Conservation (phyloP, 2,329 filamentous ascomycete genomes). For the Ophidiomyces ophidiicola region DNA sequence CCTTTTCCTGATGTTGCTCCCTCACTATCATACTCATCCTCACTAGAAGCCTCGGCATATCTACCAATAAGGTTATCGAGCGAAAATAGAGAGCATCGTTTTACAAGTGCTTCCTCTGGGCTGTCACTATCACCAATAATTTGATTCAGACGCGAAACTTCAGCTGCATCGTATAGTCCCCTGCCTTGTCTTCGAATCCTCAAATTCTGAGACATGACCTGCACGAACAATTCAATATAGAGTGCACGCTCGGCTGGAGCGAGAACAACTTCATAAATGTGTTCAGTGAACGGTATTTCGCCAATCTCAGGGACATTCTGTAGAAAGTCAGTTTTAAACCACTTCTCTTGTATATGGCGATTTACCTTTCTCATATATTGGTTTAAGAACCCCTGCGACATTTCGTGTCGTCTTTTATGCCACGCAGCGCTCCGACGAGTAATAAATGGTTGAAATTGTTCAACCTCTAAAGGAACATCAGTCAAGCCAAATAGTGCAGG, state of each 20-base stretch:
- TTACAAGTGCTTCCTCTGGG: constrained; percentile 44
- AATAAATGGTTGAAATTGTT: constrained; percentile 45
- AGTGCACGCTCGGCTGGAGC: constrained; percentile 39
- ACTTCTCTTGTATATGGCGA: not conserved
- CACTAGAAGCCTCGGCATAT: constrained; percentile 8
- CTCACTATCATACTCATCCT: constrained; percentile 20
- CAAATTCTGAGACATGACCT: constrained; percentile 42
- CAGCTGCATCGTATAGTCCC: constrained; percentile 21
- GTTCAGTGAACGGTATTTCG: constrained; percentile 36
- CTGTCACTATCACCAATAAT: constrained; percentile 36
- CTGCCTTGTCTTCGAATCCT: constrained; percentile 22
- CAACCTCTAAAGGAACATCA: constrained; percentile 31
- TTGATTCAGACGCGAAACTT: constrained; percentile 33
- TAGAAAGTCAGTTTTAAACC: constrained; percentile 5
- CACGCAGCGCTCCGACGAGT: constrained; percentile 40
- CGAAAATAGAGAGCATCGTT: constrained; percentile 31
- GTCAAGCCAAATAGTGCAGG: constrained; percentile 9
- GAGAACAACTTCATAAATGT: constrained; percentile 35
- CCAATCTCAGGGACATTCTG: constrained; percentile 34
- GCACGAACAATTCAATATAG: constrained; percentile 45
- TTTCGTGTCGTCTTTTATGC: constrained; percentile 40
- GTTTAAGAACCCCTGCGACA: constrained; percentile 46
- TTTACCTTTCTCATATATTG: constrained; percentile 38
- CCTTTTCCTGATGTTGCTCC: not conserved
- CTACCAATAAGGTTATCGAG: not conserved